Percentiles rank a stretch among this genome's conserved stretches.
These are phyloP conservation scores for Trichoderma gracile DNA, from an alignment of 2,329 filamentous ascomycete genomes.

Conservation along the genomic window DNA sequence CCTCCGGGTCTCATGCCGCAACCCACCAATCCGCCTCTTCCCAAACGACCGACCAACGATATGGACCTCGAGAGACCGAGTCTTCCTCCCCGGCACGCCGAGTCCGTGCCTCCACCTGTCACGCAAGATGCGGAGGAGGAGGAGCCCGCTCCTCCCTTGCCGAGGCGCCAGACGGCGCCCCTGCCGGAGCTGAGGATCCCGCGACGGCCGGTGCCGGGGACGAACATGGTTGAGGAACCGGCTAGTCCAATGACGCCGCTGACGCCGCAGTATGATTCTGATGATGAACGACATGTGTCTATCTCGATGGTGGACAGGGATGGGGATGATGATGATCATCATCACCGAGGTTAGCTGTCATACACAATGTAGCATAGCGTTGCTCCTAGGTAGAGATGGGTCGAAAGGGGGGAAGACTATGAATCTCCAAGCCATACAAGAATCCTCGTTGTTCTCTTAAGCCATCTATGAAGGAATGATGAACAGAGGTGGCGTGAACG, in stretches of 20 bases:
- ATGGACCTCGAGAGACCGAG: not conserved
- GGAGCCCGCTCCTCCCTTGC: conserved; percentile 1
- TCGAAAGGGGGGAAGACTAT: no score
- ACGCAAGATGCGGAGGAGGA: not conserved
- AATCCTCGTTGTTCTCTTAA: no score
- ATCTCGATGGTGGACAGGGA: conserved; percentile 44
- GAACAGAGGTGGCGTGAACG: no score
- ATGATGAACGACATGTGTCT: conserved; percentile 40
- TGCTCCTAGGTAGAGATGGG: no score
- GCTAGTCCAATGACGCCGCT: conserved; percentile 30
- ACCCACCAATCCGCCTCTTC: conserved; percentile 30
- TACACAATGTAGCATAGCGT: no score
- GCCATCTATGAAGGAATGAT: no score
- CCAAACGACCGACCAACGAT: conserved; percentile 26
- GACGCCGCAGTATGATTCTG: conserved; percentile 33
- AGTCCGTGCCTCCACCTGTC: conserved; percentile 1
- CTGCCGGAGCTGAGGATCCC: conserved; percentile 9
- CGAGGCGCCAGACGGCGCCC: conserved; percentile 19
- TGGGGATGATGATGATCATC: conserved; percentile 36
- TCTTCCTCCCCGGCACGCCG: not conserved
- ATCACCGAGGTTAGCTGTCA: not conserved
- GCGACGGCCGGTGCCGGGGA: conserved; percentile 16
- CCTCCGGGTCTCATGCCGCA: conserved; percentile 33
- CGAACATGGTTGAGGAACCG: not conserved
- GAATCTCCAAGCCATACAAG: no score